Evolutionary conservation across 805 yeast species (phyloP).

Genomic region (Nakazawaea ambrosiae): DNA sequence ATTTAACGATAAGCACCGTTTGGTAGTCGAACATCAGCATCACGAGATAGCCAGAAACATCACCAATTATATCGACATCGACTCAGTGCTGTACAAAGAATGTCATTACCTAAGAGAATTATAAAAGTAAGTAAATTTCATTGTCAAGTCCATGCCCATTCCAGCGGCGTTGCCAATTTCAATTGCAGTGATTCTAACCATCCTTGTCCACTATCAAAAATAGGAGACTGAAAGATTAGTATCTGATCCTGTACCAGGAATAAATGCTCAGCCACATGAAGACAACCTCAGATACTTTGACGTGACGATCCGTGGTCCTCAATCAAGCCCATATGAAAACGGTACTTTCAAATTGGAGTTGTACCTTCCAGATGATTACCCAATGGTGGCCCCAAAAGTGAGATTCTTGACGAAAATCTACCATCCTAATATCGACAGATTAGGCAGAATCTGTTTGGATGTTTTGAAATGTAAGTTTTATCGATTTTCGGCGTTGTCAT

Average conservation of each 20-base stretch:
- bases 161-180: no score
- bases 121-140: slow-evolving; percentile 60
- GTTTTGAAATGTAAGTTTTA: slow-evolving; percentile 65
- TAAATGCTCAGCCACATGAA: slow-evolving; percentile 87
- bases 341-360: slow-evolving; percentile 80
- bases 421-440: slow-evolving; percentile 92
- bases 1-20: no score
- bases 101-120: slow-evolving; percentile 84
- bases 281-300: slow-evolving; percentile 90
- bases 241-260: slow-evolving; percentile 96
- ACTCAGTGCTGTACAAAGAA: slow-evolving; percentile 13
- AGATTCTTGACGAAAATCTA: slow-evolving; percentile 89
- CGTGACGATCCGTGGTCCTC: slow-evolving; percentile 89
- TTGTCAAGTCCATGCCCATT: no score
- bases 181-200: neutral
- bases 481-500: neutral
- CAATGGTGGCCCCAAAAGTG: slow-evolving; percentile 96
- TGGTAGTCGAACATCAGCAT: no score
- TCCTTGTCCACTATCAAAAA: neutral
- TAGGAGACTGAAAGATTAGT: slow-evolving; percentile 88
- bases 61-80: no score
- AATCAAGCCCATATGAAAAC: slow-evolving; percentile 80
- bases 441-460: slow-evolving; percentile 93
- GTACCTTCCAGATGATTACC: slow-evolving; percentile 93
- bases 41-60: no score